These are phyloP conservation scores for Scleroderma citrinum DNA, from an alignment of 768 basidiomycete genomes.

Conservation along the genomic window DNA sequence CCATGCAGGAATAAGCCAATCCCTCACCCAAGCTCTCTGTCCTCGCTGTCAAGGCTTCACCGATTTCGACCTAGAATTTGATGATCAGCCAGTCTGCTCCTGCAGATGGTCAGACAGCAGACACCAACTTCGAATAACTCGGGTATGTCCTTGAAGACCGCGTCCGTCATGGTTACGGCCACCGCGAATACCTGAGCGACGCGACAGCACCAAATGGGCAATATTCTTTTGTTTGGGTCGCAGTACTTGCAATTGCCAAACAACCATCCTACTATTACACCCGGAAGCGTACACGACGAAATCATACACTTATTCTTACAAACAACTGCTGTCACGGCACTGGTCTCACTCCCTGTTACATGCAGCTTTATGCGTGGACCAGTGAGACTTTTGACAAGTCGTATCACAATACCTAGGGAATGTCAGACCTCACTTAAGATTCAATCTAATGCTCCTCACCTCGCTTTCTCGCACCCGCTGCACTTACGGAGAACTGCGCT, in stretches of 20 bases:
- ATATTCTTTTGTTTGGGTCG: not conserved
- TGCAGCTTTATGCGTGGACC: conserved; percentile 33
- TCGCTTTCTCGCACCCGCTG: conserved; percentile 35
- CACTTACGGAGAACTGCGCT: conserved; percentile 54
- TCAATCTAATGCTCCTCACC: conserved; percentile 20
- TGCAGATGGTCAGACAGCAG: not conserved
- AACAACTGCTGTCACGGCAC: too few relatives aligned
- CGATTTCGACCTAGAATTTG: conserved; percentile 67
- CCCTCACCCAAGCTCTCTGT: conserved; percentile 86
- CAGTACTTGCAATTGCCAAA: conserved; percentile 24
- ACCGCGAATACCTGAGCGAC: not conserved
- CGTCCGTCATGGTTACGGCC: conserved; percentile 48
- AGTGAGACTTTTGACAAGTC: conserved; percentile 34
- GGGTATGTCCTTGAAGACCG: conserved; percentile 87
- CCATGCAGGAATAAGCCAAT: not conserved
- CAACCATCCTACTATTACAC: conserved; percentile 6
- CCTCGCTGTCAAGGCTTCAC: conserved; percentile 81
- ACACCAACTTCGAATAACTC: conserved; percentile 87
- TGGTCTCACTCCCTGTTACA: not conserved
- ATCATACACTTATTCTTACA: too few relatives aligned
- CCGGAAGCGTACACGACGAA: not conserved
- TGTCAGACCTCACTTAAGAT: not conserved
- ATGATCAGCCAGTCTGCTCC: conserved; percentile 2
- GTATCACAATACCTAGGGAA: conserved; percentile 39
- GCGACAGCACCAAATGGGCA: not conserved